These are phyloP conservation scores for Wickerhamiella kurtzmanii DNA, from an alignment of 805 yeast genomes.

Conservation along the genomic window DNA sequence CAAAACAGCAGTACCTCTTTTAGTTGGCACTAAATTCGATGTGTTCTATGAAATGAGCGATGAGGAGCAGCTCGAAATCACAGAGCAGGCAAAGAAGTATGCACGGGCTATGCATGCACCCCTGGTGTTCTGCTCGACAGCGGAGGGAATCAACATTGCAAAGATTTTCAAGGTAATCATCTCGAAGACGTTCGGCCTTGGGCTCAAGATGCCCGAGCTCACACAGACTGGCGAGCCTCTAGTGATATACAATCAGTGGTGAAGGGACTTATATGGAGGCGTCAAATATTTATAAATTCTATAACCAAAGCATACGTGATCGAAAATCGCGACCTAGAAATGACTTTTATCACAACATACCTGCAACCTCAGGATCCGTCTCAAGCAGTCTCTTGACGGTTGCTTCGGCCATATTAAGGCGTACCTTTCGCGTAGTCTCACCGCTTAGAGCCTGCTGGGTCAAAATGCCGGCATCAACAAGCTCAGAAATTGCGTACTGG, in stretches of 20 bases:
- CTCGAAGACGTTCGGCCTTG: conserved; percentile 80
- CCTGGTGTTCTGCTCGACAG: conserved; percentile 77
- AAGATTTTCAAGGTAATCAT: conserved; percentile 84
- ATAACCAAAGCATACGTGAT: not conserved
- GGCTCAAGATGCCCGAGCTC: conserved; percentile 71
- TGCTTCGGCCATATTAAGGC: conserved; percentile 57
- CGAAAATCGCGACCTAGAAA: not conserved
- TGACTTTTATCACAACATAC: conserved; percentile 19
- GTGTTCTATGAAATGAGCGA: conserved; percentile 63
- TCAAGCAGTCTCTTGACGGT: conserved; percentile 50
- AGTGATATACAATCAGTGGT: conserved; percentile 43
- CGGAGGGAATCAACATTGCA: conserved; percentile 84
- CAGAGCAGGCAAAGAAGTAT: conserved; percentile 67
- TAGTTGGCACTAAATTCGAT: conserved; percentile 91
- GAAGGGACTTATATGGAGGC: conserved; percentile 11
- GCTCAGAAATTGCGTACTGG: conserved; percentile 46
- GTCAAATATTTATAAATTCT: not conserved
- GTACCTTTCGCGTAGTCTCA: conserved; percentile 51
- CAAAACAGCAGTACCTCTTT: conserved; percentile 76
- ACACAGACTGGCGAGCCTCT: conserved; percentile 84
- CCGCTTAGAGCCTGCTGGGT: conserved; percentile 53
- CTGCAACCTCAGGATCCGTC: conserved; percentile 37
- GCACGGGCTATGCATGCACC: conserved; percentile 82
- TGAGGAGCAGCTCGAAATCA: conserved; percentile 72
- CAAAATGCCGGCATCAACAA: conserved; percentile 68